These are phyloP conservation scores for Lachnellula suecica DNA, from an alignment of 2,329 filamentous ascomycete species.

Conservation along the genomic window DNA sequence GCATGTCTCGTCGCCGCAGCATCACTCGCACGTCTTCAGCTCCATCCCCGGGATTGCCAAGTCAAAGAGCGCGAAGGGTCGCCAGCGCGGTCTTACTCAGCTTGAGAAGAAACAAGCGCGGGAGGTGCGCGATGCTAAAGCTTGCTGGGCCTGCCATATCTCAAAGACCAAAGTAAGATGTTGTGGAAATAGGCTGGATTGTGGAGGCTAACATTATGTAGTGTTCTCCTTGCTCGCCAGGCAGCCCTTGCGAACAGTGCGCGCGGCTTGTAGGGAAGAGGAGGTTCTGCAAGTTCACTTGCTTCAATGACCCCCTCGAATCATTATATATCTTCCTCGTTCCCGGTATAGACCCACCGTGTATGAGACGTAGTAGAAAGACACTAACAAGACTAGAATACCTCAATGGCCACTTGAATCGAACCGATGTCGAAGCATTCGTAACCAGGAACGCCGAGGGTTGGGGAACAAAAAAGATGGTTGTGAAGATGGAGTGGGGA, in stretches of 20 bases:
- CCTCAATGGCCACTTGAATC: constrained; percentile 28
- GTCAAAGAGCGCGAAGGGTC: constrained; percentile 24
- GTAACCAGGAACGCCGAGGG: constrained; percentile 24
- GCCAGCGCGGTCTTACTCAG: constrained; percentile 27
- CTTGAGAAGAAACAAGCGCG: constrained; percentile 31
- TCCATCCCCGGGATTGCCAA: constrained; percentile 21
- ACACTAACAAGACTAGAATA: constrained; percentile 24
- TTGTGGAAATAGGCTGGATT: background rate
- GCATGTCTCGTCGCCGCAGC: constrained; percentile 17
- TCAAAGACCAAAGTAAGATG: constrained; percentile 31
- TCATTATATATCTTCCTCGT: constrained; percentile 28
- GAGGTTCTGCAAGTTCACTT: constrained; percentile 31
- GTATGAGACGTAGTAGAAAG: background rate
- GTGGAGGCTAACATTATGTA: constrained; percentile 2
- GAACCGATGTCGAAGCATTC: constrained; percentile 28
- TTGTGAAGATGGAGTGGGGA: constrained; percentile 28
- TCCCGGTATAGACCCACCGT: constrained; percentile 21
- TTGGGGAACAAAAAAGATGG: constrained; percentile 27
- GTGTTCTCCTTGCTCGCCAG: constrained; percentile 33
- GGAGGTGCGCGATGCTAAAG: constrained; percentile 31
- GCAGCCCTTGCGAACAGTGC: constrained; percentile 32
- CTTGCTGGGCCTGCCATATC: constrained; percentile 35
- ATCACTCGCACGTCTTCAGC: constrained; percentile 28
- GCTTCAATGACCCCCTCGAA: constrained; percentile 34
- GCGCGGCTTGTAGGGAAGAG: constrained; percentile 29